Base-by-base conservation (phyloP, 352 stramenopile genomes). In the Globisporangium perplexum region DNA sequence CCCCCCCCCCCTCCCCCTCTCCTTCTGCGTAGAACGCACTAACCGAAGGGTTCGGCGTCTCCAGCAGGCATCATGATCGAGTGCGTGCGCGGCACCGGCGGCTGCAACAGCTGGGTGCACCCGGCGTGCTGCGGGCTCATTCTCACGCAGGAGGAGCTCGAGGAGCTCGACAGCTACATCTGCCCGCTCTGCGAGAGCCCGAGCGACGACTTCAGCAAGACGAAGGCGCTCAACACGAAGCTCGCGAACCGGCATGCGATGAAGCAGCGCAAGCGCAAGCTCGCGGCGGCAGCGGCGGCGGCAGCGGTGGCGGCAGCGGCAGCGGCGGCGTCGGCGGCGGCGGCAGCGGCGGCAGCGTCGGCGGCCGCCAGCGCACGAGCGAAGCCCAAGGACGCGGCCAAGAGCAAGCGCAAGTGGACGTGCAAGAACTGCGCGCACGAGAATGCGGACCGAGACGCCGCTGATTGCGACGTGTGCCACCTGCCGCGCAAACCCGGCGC, bases 81-180 rank as follows among this genome's bases (percentile, higher is more conserved):
- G 74, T 97, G 89, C 70, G 96, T 90, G 57, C 84, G 88, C 59
- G 88, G 88, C 60, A 81, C 71, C 20, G 87, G 83, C 50, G 89
- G 89, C 57, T 97, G 89, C 66, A 91, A 96, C 47, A 86, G 89
- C 54, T 97, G 86, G 86, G 90, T 96, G 35, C 89, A 97, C 51
- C 89, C 88, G 35, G 62, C 59, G 51, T 96, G 89, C 60, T 96
- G 86, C 55, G 86, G 86, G 14, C 78, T 97, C 18, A 65, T 90
- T 33, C 63, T 97, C 54, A 92, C 85, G 28, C 72, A 86, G 51
- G 71, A 93, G 51, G 86, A 97, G 62, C 70, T 94, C 7, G 83
- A 95, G 61, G 77, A 76, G 35, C 72, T 95, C 45, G 77, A 90
- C 59, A 77, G 71, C 53, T 95, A 93, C 66, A 77, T 95, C 42